phyloP scores from a whole-genome alignment of 2,329 filamentous ascomycete species.

The Colletotrichum sp. region DNA sequence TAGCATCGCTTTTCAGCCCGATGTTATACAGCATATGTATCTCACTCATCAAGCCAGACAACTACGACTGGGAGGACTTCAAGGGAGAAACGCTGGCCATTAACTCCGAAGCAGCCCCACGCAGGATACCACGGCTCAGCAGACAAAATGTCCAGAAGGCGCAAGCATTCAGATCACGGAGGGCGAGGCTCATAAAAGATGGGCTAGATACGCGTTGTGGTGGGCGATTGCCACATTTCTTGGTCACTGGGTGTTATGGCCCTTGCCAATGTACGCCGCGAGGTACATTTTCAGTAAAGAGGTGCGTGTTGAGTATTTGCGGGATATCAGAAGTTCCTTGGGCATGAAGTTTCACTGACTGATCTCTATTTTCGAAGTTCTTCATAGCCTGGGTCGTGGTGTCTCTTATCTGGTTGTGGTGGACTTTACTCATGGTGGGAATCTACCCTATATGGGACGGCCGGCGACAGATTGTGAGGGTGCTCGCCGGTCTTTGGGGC shows the following conservation, averaged over 20 bases:
- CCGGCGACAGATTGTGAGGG: conserved; percentile 31
- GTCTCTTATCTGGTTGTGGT: conserved; percentile 57
- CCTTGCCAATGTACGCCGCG: conserved; percentile 58
- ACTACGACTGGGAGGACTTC: conserved; percentile 43
- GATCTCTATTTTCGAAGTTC: conserved; percentile 38
- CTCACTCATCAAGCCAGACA: conserved; percentile 46
- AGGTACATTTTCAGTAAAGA: conserved; percentile 47
- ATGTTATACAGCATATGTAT: conserved; percentile 49
- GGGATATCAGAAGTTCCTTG: not conserved
- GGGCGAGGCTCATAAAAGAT: conserved; percentile 42
- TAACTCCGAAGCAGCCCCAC: conserved; percentile 10
- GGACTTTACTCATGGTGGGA: conserved; percentile 50
- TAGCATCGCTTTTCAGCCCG: conserved; percentile 49
- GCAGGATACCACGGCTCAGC: not conserved
- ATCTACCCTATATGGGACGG: conserved; percentile 56
- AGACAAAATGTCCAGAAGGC: not conserved
- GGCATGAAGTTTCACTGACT: not conserved
- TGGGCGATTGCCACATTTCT: conserved; percentile 55
- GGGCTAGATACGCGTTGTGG: conserved; percentile 47
- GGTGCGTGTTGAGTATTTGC: not conserved
- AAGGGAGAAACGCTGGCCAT: conserved; percentile 44
- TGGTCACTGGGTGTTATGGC: conserved; percentile 59
- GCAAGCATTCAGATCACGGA: not conserved
- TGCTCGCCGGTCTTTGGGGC: not conserved
- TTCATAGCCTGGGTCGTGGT: conserved; percentile 55